Base-by-base conservation (phyloP, 768 basidiomycete species). In the Dioszegia crocea region DNA sequence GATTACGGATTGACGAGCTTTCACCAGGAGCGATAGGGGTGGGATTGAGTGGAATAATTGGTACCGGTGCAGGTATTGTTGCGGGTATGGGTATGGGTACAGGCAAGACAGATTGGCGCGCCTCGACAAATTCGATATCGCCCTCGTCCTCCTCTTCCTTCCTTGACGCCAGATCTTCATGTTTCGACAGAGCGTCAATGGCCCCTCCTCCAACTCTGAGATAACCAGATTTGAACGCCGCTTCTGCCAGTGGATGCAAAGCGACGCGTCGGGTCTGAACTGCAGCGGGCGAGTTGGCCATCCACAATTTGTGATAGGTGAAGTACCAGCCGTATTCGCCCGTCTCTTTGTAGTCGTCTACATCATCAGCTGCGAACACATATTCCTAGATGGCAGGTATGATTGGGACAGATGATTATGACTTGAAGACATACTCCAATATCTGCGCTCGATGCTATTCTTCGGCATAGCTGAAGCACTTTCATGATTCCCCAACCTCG, bases 271-370 rank as follows among this genome's bases (percentile, higher is more conserved):
- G 8, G 2, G 51, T 31, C 26, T 19, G 6, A 3, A 40, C 6
- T 14, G 51, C 36, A 5, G 38, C 51, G 14, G 51, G 51, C 21
- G 51, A 53, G 51, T 53, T 4, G 12, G 33, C 24, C 36, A 39
- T 39, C 51, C 51, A 53, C 17, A 53, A 19, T 27, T 53, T 53
- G 51, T 53, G 51, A 53, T 53, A 53, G 38, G 51, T 26, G 39
- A 53, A 53, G 17, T 53, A 53, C 51, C 51, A 53, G 14, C 24
- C 51, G 39, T 53, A 27, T 19, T 40, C 16, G 12, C 51, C 38
- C 21, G 27, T 53, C 19, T 26, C 26, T 21, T 29, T 39, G 36
- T 53, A 53, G 3, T 53, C 51, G 12, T 53, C 51, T 53, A n/a
- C 11, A 14, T 3, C 2, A 40, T 36, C 36, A 27, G 36, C 38